Evolutionary conservation across 257 asterid species (phyloP).

Genomic region (Paraleonurus japonicus): DNA sequence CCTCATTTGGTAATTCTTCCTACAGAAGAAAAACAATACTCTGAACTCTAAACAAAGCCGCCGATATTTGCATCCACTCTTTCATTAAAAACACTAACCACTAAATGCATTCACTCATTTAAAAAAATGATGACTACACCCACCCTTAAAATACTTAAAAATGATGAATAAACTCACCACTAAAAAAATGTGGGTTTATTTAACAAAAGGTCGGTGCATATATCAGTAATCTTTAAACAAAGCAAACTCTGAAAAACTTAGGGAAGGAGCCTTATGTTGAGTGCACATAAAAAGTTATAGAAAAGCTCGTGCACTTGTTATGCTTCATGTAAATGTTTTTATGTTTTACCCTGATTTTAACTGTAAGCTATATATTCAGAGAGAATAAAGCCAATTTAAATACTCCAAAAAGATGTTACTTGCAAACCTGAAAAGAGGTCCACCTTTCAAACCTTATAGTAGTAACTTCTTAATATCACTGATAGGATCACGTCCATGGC

Average conservation of each 20-base stretch:
- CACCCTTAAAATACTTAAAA: too few species aligned
- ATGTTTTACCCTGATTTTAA: too few species aligned
- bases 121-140: too few species aligned
- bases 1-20: slow-evolving; percentile 64
- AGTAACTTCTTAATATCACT: not conserved
- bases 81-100: too few species aligned
- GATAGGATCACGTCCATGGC: not conserved
- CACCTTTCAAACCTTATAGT: not conserved
- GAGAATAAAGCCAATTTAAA: not conserved
- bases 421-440: slow-evolving; percentile 12
- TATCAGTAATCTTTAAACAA: not conserved
- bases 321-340: not conserved
- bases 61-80: too few species aligned
- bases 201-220: too few species aligned
- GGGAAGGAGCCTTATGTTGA: not conserved
- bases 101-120: too few species aligned
- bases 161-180: too few species aligned
- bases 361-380: not conserved
- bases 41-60: too few species aligned
- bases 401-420: not conserved
- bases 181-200: too few species aligned
- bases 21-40: slow-evolving; percentile 33
- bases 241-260: not conserved
- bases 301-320: not conserved
- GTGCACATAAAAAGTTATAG: not conserved